Base-by-base conservation (phyloP, 1,284 basidiomycete genomes). In the Microbotryum silenes-acaulis region DNA sequence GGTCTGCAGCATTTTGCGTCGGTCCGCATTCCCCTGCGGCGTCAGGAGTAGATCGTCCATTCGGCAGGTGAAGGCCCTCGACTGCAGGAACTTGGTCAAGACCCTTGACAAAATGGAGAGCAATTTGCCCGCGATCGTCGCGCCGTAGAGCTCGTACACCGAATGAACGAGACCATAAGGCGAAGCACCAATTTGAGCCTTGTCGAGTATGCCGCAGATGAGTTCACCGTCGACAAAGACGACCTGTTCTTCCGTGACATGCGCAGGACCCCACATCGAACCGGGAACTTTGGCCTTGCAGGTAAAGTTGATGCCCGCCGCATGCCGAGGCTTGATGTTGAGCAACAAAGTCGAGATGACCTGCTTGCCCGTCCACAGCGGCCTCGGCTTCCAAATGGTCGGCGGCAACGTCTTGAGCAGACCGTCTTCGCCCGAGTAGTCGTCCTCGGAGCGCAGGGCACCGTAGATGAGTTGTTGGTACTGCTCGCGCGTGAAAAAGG, bases 331-430 rank as follows among this genome's bases (percentile, higher is more conserved):
- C 3, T 89, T 97, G 67, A 98, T 85, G 75, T 99, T 99, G 72
- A 84, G 82, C 62, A 97, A 77, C 46, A 97, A 82, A 1, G 93
- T 97, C 1, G 92, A 93, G 63, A 97, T 88, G 64, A 98, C 84
- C 77, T 99, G 96, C 77, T 98, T 99, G 59, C 96, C 96, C 0
- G 94, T 97, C 96, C 96, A 99, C 60, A 94, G 77, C 1, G 91
- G 85, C 69, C 77, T 80, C 1, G 96, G 96, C 75, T 88, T 91
- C 85, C 88, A 89, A 64, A 99, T 87, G 2, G 94, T 82, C 4
- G 96, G 96, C 1, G 92, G 88, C 7, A 97, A 74, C 3, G 91
- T 97, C 56, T 84, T 75, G 56, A 99, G 80, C 31, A 85, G 83
- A 49, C 85, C 83, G 37, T 42, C 12, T 47, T 78, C 80, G 46